Evolutionary conservation across 768 basidiomycete species (phyloP), one percentile per base, ranked within the genome.

Genomic region (Suillus bovinus): DNA sequence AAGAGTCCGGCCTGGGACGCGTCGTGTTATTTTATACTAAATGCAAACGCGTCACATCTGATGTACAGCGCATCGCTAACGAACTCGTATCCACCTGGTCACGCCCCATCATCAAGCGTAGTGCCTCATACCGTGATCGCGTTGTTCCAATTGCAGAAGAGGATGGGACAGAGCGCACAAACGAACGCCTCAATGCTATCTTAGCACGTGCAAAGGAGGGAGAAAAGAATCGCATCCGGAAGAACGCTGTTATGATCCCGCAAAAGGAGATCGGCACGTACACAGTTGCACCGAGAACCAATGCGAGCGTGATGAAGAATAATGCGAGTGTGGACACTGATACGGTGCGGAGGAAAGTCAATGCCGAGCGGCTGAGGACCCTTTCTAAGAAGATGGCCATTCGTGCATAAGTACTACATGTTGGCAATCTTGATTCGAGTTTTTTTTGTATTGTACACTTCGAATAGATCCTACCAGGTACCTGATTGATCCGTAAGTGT

Each of bases 21-120:
- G 84, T 99, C 67, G 81, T 99, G 42, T 79, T 96, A 33, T 99
- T 99, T 78, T 99, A 99, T 81, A 96, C 95, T 27, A 95, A 95
- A 71, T 93, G 90, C 81, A 93, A 90, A 73, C 90, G 94, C 50
- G 94, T 94, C 53, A 89, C 89, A 5, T 83, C 90, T 0, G 87
- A 90, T 58, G 89, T 99, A 60, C 76, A 80, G n/a, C 87, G 92
- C 59, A 85, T 86, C 47, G 96, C 96, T 11, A 84, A 89, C 64
- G 86, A 90, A 55, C 90, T 99, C 62, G 87, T 99, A 44, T 89
- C 86, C 14, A 75, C 79, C 7, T 96, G 94, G 94, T 92, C 91
- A 34, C 84, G 94, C 7, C 94, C 94, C 0, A 95, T 96, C 75
- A 90, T 96, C 78, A 93, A 94, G 69, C 87, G 93, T 31, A 90